Evolutionary conservation across 2,329 filamentous ascomycete species (phyloP).

Genomic region (Nemania serpens): DNA sequence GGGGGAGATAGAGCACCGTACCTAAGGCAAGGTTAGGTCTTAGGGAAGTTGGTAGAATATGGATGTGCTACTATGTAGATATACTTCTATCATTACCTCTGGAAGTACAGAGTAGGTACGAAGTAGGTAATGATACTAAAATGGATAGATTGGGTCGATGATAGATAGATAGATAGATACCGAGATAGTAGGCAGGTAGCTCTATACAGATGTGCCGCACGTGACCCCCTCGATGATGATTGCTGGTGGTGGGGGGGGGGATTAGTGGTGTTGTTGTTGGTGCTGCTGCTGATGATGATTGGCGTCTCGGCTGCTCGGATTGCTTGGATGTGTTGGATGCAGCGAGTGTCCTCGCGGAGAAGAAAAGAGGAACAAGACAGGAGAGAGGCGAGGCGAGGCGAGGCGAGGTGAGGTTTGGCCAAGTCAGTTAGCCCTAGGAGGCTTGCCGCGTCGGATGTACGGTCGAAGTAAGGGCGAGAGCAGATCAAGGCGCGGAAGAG

Average conservation of each 20-base stretch:
- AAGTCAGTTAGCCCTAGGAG: constrained; percentile 2
- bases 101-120: too few relatives aligned
- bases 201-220: constrained; percentile 11
- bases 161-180: not conserved
- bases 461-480: not conserved
- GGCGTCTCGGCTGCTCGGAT: not conserved
- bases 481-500: not conserved
- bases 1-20: not conserved
- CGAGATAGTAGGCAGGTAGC: not conserved
- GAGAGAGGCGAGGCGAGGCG: not conserved
- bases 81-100: too few relatives aligned
- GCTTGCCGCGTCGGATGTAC: too few relatives aligned
- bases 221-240: constrained; percentile 23
- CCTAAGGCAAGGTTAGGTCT: too few relatives aligned
- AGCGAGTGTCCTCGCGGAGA: not conserved
- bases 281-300: not conserved
- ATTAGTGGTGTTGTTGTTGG: too few relatives aligned
- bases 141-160: not conserved
- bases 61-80: too few relatives aligned
- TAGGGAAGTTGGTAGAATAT: not conserved
- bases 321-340: not conserved
- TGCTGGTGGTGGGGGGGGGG: too few relatives aligned
- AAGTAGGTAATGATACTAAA: too few relatives aligned
- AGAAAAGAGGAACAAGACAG: not conserved
- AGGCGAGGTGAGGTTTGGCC: constrained; percentile 9